Evolutionary conservation across 805 yeast species (phyloP).

Genomic region (Suhomyces pyralidae): DNA sequence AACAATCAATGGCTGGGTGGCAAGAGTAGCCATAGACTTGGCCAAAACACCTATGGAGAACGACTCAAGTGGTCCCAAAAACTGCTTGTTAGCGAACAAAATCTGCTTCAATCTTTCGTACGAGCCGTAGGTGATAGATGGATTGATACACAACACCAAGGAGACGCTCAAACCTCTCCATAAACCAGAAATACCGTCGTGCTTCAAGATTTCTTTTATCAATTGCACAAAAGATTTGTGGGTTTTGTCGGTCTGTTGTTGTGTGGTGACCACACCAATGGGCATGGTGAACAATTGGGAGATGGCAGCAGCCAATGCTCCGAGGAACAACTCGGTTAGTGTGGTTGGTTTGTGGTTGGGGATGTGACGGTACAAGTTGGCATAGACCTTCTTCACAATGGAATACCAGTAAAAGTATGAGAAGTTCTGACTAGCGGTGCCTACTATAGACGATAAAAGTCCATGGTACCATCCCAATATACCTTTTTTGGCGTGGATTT

Average conservation of each 20-base stretch:
- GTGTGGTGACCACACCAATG: slow-evolving; percentile 67
- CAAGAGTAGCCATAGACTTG: slow-evolving; percentile 73
- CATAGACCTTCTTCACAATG: slow-evolving; percentile 57
- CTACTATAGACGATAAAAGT: slow-evolving; percentile 59
- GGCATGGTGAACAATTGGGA: slow-evolving; percentile 81
- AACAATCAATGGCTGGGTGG: slow-evolving; percentile 82
- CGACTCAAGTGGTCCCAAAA: slow-evolving; percentile 59
- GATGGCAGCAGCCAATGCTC: slow-evolving; percentile 78
- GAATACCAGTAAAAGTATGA: slow-evolving; percentile 89
- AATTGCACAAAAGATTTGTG: slow-evolving; percentile 32
- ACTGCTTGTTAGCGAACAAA: slow-evolving; percentile 41
- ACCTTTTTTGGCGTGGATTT: slow-evolving; percentile 61
- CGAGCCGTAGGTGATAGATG: slow-evolving; percentile 83
- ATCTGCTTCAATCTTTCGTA: slow-evolving; percentile 63
- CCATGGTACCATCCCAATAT: slow-evolving; percentile 72
- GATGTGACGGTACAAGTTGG: slow-evolving; percentile 32
- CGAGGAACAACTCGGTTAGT: slow-evolving; percentile 64
- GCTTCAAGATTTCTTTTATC: slow-evolving; percentile 48
- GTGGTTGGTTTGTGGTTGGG: slow-evolving; percentile 49
- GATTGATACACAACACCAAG: slow-evolving; percentile 73
- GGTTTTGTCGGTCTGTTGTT: slow-evolving; percentile 52
- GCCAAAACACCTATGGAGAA: slow-evolving; percentile 76
- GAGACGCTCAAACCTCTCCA: slow-evolving; percentile 86
- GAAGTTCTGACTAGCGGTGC: slow-evolving; percentile 74
- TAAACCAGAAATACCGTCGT: slow-evolving; percentile 67